phyloP scores from a whole-genome alignment of 805 yeast genomes.

The Saccharomyces eubayanus region DNA sequence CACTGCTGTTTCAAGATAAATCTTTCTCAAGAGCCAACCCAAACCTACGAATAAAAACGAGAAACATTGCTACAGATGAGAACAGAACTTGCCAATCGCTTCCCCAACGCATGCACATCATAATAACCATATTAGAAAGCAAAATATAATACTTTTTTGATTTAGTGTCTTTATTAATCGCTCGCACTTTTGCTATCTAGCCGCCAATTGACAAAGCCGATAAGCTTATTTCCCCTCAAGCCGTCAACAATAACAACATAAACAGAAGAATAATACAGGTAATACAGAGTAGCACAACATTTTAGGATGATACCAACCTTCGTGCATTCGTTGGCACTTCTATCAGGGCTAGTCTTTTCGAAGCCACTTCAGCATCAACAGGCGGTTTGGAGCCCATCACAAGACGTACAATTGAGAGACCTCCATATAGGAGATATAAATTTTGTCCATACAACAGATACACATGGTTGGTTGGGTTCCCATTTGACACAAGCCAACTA shows the following conservation, averaged over 20 bases:
- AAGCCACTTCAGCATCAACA: not conserved
- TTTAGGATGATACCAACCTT: not conserved
- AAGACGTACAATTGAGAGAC: conserved; percentile 31
- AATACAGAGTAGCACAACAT: not conserved
- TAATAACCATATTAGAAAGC: not conserved
- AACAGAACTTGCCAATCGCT: too few relatives aligned
- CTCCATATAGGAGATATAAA: conserved; percentile 65
- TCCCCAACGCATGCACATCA: not conserved
- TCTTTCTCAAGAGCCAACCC: too few relatives aligned
- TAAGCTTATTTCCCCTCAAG: not conserved
- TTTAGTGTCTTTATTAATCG: not conserved
- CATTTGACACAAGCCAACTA: conserved; percentile 71
- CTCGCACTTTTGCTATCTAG: not conserved
- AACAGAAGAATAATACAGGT: not conserved
- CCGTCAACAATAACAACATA: not conserved
- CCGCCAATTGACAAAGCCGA: not conserved
- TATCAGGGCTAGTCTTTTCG: not conserved
- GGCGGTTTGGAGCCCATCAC: not conserved
- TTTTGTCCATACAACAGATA: conserved; percentile 90
- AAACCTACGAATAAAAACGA: too few relatives aligned
- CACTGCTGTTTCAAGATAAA: too few relatives aligned
- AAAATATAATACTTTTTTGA: not conserved
- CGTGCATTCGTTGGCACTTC: not conserved
- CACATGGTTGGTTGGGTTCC: conserved; percentile 95
- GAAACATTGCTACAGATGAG: too few relatives aligned